A percentile compares a stretch with the other conserved stretches of the same genome.
phyloP scores from a whole-genome alignment of 208 protist genomes.

The Trypanosoma brucei region DNA sequence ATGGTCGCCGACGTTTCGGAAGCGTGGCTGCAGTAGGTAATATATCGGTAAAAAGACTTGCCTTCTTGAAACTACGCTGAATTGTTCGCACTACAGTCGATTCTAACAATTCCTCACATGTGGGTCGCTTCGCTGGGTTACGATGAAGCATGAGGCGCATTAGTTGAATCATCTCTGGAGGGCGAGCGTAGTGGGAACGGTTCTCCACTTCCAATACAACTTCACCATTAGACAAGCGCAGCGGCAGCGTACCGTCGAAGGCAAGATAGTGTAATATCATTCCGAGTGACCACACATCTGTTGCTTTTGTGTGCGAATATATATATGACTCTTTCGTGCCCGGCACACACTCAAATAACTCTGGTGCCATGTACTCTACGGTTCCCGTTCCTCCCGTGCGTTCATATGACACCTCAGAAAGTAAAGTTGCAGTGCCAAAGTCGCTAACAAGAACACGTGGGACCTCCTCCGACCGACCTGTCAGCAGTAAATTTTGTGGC shows the following conservation, averaged over 20 bases:
- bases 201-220: conserved; percentile 33
- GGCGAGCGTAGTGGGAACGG: conserved; percentile 37
- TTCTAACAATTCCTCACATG: conserved; percentile 69
- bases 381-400: conserved; percentile 83
- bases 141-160: conserved; percentile 74
- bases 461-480: conserved; percentile 30
- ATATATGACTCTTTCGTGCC: conserved; percentile 38
- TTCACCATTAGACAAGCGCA: conserved; percentile 34
- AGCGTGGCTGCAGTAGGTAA: conserved; percentile 14
- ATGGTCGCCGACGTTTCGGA: conserved; percentile 1
- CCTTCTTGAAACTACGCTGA: conserved; percentile 58
- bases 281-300: conserved; percentile 85
- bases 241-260: conserved; percentile 54
- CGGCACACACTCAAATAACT: conserved; percentile 66
- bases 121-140: conserved; percentile 57
- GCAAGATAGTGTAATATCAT: conserved; percentile 87
- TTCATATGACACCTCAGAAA: conserved; percentile 55
- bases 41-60: conserved; percentile 24
- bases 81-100: conserved; percentile 75
- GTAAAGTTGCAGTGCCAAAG: conserved; percentile 79
- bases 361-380: conserved; percentile 87
- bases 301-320: conserved; percentile 59
- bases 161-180: conserved; percentile 77
- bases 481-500: conserved; percentile 86
- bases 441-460: conserved; percentile 85